Evolutionary conservation across 768 basidiomycete genomes (phyloP).

Genomic region (Tylopilus rubrobrunneus): DNA sequence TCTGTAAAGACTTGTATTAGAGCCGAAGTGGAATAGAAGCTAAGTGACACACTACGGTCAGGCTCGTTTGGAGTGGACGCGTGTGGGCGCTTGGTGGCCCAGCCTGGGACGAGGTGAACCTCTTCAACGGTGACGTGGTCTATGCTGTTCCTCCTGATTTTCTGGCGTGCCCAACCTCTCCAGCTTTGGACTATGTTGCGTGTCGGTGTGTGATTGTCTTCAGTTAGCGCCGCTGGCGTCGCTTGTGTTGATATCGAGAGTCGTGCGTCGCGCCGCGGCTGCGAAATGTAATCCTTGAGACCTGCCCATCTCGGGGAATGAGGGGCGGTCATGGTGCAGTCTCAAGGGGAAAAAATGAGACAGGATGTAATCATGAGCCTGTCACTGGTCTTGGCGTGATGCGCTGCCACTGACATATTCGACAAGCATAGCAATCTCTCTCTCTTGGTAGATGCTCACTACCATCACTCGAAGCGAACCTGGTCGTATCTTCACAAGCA

Average conservation of each 20-base stretch:
- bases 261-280: slow-evolving; percentile 41
- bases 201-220: slow-evolving; percentile 21
- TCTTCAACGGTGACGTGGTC: slow-evolving; percentile 37
- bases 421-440: not conserved
- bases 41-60: slow-evolving; percentile 21
- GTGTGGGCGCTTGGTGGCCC: slow-evolving; percentile 60
- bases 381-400: not conserved
- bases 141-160: slow-evolving; percentile 34
- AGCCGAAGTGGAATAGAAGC: not conserved
- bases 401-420: not conserved
- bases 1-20: slow-evolving; percentile 27
- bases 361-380: not conserved
- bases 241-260: slow-evolving; percentile 20
- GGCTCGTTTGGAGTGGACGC: slow-evolving; percentile 17
- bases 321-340: slow-evolving; percentile 21
- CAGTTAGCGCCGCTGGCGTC: slow-evolving; percentile 15
- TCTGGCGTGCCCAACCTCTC: slow-evolving; percentile 64
- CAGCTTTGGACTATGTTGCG: slow-evolving; percentile 39
- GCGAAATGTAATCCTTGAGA: slow-evolving; percentile 49
- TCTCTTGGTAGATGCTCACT: slow-evolving; percentile 6
- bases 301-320: slow-evolving; percentile 32
- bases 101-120: slow-evolving; percentile 72
- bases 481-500: not conserved
- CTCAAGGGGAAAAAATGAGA: slow-evolving; percentile 7
- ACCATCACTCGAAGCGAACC: not conserved